Base-by-base conservation (phyloP, 208 protist genomes). In the Leishmania tropica region DNA sequence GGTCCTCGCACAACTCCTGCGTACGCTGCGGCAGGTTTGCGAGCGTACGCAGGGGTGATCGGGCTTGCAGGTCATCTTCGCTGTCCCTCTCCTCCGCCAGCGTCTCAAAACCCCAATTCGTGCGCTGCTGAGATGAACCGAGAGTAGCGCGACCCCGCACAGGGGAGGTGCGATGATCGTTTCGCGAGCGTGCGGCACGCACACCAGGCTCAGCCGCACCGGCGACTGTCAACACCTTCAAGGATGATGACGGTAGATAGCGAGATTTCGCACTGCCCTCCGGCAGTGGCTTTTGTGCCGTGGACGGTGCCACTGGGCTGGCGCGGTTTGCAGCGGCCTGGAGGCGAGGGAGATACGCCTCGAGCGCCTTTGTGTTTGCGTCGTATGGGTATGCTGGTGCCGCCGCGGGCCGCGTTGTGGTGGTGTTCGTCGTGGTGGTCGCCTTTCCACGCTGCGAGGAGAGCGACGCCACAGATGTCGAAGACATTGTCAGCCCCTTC, bases 1-100 rank as follows among this genome's bases (percentile, higher is more conserved):
- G 28, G 35, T 60, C 81, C 7, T 85, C 81, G 28, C 65, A 71
- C 31, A 75, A 19, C 28, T 42, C 75, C 48, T 76, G 24, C 31
- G 76, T 60, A 31, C 81, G 71, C 68, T 76, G 76, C 47, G 70
- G 60, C 28, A 81, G 45, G 3, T 19, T 31, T 7, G 75, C 2
- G 15, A 62, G 48, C 31, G 77, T 42, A 24, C 40, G 56, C 54
- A 68, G 35, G 8, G 56, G 56, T 8, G 42, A 53, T 37, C 24
- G 24, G 2, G 10, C 21, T 10, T 42, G 68, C 19, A 17, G 42
- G 28, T 35, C 45, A 74, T 51, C 68, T 11, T 47, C 42, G 42
- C 8, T 53, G 40, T 35, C 68, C 45, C 45, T 51, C 37, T 35
- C 68, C 68, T 74, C 68, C 45, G 4, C 68, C 11, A 24, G 17